These are phyloP conservation scores for Phytophthora vignae DNA, from an alignment of 352 stramenopile species.

Conservation along the genomic window DNA sequence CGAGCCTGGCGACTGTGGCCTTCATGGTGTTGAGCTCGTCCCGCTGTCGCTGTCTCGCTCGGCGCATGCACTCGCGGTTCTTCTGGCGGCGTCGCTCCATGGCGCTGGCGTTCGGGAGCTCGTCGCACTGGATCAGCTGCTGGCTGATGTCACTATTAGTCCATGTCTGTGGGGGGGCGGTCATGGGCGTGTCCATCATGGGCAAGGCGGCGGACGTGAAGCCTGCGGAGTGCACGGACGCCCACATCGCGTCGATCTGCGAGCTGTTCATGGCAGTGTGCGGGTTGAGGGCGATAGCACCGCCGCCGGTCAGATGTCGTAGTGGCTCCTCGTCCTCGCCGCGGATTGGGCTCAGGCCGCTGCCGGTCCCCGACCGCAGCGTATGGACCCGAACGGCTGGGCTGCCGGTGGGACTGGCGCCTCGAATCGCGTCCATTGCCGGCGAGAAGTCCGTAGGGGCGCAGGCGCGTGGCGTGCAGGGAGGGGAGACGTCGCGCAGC, in stretches of 20 bases:
- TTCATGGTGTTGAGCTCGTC: slow-evolving; percentile 47
- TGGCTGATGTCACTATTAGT: not conserved
- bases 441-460: not conserved
- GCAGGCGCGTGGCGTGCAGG: not conserved
- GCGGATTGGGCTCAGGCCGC: slow-evolving; percentile 15
- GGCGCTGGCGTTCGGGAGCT: slow-evolving; percentile 30
- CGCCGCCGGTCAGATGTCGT: not conserved
- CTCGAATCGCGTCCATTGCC: slow-evolving; percentile 16
- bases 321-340: slow-evolving; percentile 21
- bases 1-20: slow-evolving; percentile 39
- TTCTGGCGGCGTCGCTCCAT: slow-evolving; percentile 47
- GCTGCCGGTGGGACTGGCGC: slow-evolving; percentile 25
- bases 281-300: slow-evolving; percentile 1
- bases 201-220: slow-evolving; percentile 4
- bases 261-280: slow-evolving; percentile 5
- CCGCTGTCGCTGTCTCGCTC: slow-evolving; percentile 45
- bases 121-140: slow-evolving; percentile 23
- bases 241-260: slow-evolving; percentile 2
- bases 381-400: slow-evolving; percentile 15
- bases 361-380: slow-evolving; percentile 1
- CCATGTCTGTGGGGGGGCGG: not conserved
- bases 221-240: not conserved
- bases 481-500: slow-evolving; percentile 6
- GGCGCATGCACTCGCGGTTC: slow-evolving; percentile 56
- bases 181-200: slow-evolving; percentile 23